These are phyloP conservation scores for Aspergillus novoparasiticus DNA, from an alignment of 2,329 filamentous ascomycete species.

Conservation along the genomic window DNA sequence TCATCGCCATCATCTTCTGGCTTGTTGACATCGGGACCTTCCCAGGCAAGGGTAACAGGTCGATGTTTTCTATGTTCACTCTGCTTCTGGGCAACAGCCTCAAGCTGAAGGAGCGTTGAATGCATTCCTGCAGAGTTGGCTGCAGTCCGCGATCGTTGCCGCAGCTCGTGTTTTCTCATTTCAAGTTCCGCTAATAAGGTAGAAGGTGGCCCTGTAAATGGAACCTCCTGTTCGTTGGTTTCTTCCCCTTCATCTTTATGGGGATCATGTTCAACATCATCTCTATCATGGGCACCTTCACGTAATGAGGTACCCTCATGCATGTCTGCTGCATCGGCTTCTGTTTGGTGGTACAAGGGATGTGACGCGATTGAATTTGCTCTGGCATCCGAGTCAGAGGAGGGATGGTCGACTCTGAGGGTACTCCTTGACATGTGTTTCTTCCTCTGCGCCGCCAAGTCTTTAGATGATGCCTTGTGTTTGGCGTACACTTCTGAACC, in stretches of 20 bases:
- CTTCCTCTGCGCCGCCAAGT: constrained; percentile 30
- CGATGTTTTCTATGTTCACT: constrained; percentile 69
- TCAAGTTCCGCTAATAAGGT: constrained; percentile 92
- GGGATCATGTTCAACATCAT: constrained; percentile 17
- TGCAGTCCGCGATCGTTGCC: constrained; percentile 72
- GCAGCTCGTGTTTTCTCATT: constrained; percentile 85
- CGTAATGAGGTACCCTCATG: constrained; percentile 24
- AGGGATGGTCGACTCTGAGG: constrained; percentile 24
- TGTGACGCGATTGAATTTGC: constrained; percentile 16
- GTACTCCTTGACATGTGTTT: constrained; percentile 34
- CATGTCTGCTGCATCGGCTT: constrained; percentile 23
- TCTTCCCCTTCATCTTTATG: constrained; percentile 30
- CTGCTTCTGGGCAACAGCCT: constrained; percentile 85
- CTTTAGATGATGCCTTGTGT: constrained; percentile 29
- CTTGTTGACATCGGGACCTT: constrained; percentile 54
- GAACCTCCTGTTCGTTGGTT: constrained; percentile 48
- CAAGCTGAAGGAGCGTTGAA: constrained; percentile 84
- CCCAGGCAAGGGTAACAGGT: constrained; percentile 88
- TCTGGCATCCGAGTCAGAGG: constrained; percentile 21
- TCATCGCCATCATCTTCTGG: constrained; percentile 66
- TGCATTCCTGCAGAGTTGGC: constrained; percentile 78
- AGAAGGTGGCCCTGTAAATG: constrained; percentile 73
- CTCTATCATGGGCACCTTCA: constrained; percentile 15
- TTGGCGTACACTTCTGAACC: constrained; percentile 70
- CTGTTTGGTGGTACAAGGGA: constrained; percentile 16